Evolutionary conservation across 2,329 filamentous ascomycete genomes (phyloP), one percentile per base, ranked within the genome.

Genomic region (Cladosporium colombiae): DNA sequence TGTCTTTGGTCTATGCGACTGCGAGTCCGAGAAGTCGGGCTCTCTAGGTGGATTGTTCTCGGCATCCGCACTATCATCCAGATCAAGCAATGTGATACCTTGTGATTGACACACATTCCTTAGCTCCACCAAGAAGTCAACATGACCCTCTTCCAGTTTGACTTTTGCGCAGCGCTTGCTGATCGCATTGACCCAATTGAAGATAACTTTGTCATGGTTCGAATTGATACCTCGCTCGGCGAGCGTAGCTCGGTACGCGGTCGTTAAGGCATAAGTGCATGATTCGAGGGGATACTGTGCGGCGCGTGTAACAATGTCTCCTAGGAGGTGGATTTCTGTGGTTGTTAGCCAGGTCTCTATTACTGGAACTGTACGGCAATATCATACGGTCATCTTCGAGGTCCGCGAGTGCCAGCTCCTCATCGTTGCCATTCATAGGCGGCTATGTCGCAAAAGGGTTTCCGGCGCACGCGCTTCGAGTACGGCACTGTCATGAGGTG

Each of bases 161-260:
- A 23, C 49, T 14, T 55, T 23, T 11, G 49, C 33, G 11, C 60
- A 63, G 16, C 60, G 60, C 27, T 56, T 63, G 35, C 23, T 23
- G 29, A 53, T 52, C 18, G 29, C 63, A 18, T 27, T 49, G 16
- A 60, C 44, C 44, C 44, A 59, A 13, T 65, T 65, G 55, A 52
- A 65, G 14, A 65, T 65, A 70, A 90, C 87, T 71, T 88, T 88
- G 73, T 93, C 91, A 70, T 90, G 84, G 72, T 91, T 88, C n/a
- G 87, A 84, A 66, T 91, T 85, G 69, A 92, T 81, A 64, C 88
- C 89, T 80, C 91, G 82, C 69, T 87, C 82, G 5, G 86, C 86
- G n/a, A 96, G 85, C 50, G 93, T 84, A 65, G 86, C 83, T 74
- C 95, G 90, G 75, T 96, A 96, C 33, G 92, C 91, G 62, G 85